These are phyloP conservation scores for Chytridium lagenaria DNA, from an alignment of 371 early-diverging fungal genomes.

Conservation along the genomic window DNA sequence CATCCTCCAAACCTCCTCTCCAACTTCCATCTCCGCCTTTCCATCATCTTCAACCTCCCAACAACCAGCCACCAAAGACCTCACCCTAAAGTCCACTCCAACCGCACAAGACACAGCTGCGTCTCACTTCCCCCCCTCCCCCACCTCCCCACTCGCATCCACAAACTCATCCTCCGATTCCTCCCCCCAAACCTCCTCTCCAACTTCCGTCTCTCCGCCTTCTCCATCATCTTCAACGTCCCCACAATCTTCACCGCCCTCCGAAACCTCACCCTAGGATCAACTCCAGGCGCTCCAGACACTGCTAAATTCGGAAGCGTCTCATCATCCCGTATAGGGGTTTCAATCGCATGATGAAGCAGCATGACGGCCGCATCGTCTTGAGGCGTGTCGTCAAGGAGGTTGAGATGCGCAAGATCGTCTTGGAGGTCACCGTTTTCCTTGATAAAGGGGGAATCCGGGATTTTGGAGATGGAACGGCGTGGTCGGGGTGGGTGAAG, in stretches of 20 bases:
- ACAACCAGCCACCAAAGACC: constrained; percentile 4
- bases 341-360: background rate
- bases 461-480: background rate
- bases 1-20: background rate
- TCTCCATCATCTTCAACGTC: constrained; percentile 21
- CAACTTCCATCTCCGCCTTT: constrained; percentile 1
- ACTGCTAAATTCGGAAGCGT: background rate
- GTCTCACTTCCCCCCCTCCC: too few relatives aligned
- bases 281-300: background rate
- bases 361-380: too few relatives aligned
- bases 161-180: background rate
- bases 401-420: background rate
- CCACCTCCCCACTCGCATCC: background rate
- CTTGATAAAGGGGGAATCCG: constrained; percentile 13
- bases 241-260: constrained; percentile 18
- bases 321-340: background rate
- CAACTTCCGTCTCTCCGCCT: constrained; percentile 5
- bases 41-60: constrained; percentile 18
- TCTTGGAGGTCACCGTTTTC: background rate
- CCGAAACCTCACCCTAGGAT: background rate
- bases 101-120: background rate
- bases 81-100: background rate
- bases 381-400: background rate
- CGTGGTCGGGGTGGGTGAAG: background rate
- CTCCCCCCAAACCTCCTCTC: background rate